These are phyloP conservation scores for Penicillium atrosanguineum DNA, from an alignment of 495 filamentous ascomycete species.

Conservation along the genomic window DNA sequence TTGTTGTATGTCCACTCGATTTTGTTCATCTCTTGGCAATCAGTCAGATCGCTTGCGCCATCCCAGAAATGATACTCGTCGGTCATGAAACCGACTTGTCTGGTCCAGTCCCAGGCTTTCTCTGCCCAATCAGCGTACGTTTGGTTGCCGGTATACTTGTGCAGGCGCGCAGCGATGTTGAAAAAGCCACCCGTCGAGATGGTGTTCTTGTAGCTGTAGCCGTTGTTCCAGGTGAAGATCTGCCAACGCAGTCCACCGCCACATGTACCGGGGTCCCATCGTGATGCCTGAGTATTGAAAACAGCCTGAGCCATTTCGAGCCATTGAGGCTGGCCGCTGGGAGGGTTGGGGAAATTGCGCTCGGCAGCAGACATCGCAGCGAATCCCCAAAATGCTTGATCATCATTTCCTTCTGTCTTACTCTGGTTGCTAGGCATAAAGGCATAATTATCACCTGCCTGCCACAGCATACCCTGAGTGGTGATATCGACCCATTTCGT, in stretches of 20 bases:
- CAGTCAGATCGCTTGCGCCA: constrained; percentile 53
- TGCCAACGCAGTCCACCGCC: constrained; percentile 80
- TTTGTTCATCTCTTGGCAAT: constrained; percentile 35
- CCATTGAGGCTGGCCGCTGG: constrained; percentile 62
- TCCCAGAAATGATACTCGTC: constrained; percentile 61
- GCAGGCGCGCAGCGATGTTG: constrained; percentile 73
- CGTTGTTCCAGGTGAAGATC: constrained; percentile 75
- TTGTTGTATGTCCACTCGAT: constrained; percentile 43
- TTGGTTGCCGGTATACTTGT: constrained; percentile 70
- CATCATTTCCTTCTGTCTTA: constrained; percentile 74
- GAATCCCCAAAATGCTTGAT: constrained; percentile 86
- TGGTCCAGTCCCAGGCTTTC: constrained; percentile 72
- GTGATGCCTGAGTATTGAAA: constrained; percentile 68
- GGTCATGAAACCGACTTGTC: constrained; percentile 59
- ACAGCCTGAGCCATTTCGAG: constrained; percentile 77
- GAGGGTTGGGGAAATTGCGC: constrained; percentile 63
- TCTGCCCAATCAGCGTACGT: constrained; percentile 78
- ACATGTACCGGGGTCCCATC: constrained; percentile 71
- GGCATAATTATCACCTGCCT: constrained; percentile 62
- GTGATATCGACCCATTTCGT: constrained; percentile 67
- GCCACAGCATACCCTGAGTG: constrained; percentile 64
- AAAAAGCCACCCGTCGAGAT: constrained; percentile 81
- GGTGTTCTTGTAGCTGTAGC: constrained; percentile 79
- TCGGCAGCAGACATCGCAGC: constrained; percentile 80
- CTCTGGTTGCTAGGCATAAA: constrained; percentile 85